Evolutionary conservation across 2,329 filamentous ascomycete genomes (phyloP), one percentile per base, ranked within the genome.

Genomic region (Claviceps monticola): DNA sequence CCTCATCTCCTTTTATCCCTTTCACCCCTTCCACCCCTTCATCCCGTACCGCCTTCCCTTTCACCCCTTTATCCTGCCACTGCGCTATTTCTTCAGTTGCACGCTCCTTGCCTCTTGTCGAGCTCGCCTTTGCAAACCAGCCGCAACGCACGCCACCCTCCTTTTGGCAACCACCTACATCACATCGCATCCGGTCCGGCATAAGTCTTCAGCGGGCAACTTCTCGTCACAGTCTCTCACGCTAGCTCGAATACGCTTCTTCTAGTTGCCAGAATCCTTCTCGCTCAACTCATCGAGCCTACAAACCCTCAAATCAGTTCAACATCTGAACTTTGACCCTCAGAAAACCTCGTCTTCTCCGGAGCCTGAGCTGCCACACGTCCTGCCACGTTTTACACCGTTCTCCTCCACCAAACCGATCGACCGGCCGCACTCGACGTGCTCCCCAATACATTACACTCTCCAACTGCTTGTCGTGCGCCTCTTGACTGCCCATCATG

Each of bases 401-500:
- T 14, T 26, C 42, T n/a, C 42, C 13, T 16, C 42, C 19, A 44
- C 39, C 17, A 14, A 21, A 19, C 17, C 39, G 17, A 54, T 37
- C 29, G 49, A 57, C 55, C 42, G 53, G 55, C 60, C 62, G 66
- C 68, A 66, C 64, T 60, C 62, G 66, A 68, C 68, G 68, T 75
- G 72, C 74, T 46, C 48, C 4, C 6, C n/a, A 21, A 37, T 17
- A 16, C 9, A 17, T 19, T 23, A 2, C 45, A 37, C 16, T 19
- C 23, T 52, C 23, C 48, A 34, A 48, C 43, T 51, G 50, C 45
- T 41, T 61, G 41, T 46, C 49, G 48, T 64, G 73, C 68, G 71
- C 72, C 69, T 71, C 62, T 11, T 66, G 56, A 65, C 67, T 72
- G 70, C 68, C 69, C 73, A 67, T 59, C 66, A 86, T 86, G 83